phyloP scores from a whole-genome alignment of 441 rosid species.

The Lepidium campestre region DNA sequence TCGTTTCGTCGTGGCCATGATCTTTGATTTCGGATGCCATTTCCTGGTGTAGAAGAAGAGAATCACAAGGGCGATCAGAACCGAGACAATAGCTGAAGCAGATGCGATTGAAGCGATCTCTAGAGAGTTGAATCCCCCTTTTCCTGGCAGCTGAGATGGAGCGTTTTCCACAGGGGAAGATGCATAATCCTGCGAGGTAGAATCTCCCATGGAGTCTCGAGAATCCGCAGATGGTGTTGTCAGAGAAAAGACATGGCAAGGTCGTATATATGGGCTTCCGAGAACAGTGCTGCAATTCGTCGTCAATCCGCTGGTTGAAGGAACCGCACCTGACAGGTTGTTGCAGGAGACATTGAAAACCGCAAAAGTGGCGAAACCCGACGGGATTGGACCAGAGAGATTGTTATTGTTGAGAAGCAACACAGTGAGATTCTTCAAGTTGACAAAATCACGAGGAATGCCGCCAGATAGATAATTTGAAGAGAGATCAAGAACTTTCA shows the following conservation, averaged over 20 bases:
- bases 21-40: constrained; percentile 50
- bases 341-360: constrained; percentile 46
- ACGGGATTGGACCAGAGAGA: constrained; percentile 45
- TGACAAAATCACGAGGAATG: constrained; percentile 37
- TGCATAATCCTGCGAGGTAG: constrained; percentile 18
- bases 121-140: constrained; percentile 49
- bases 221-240: constrained; percentile 29
- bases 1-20: constrained; percentile 48
- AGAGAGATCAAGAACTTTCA: constrained; percentile 46
- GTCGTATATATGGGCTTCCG: constrained; percentile 36
- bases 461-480: constrained; percentile 46
- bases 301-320: constrained; percentile 24
- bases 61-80: constrained; percentile 64
- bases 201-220: constrained; percentile 19
- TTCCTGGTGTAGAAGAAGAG: constrained; percentile 64
- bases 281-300: constrained; percentile 28
- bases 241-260: constrained; percentile 34
- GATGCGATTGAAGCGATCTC: constrained; percentile 85
- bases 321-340: constrained; percentile 38
- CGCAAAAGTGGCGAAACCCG: constrained; percentile 33
- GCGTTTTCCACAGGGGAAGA: constrained; percentile 29
- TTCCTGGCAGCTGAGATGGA: constrained; percentile 14
- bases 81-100: constrained; percentile 74
- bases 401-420: constrained; percentile 47
- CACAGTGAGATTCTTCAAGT: constrained; percentile 37